phyloP scores from a whole-genome alignment of 306 rosid genomes.

The Parietaria judaica region DNA sequence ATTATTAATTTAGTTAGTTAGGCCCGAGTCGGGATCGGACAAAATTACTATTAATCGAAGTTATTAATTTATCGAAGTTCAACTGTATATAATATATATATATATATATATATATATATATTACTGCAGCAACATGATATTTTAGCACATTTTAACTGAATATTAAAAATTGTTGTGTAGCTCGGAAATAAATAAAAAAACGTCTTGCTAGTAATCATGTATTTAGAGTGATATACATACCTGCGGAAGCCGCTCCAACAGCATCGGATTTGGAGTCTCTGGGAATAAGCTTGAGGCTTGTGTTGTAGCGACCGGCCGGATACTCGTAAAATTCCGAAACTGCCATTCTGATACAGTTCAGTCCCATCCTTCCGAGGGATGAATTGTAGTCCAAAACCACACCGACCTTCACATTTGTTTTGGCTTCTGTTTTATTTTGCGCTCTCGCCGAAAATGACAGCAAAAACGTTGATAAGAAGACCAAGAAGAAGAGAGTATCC shows the following conservation, averaged over 20 bases:
- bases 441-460: not conserved
- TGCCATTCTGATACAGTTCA: constrained; percentile 28
- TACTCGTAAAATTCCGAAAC: constrained; percentile 22
- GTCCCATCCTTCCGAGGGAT: constrained; percentile 23
- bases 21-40: no score
- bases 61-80: no score
- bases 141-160: no score
- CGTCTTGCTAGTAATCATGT: not conserved
- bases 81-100: no score
- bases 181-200: no score
- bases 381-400: constrained; percentile 21
- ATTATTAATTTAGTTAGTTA: no score
- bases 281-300: constrained; percentile 18
- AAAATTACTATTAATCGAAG: no score
- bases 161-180: no score
- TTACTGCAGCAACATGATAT: no score
- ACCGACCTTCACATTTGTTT: not conserved
- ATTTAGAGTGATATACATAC: not conserved
- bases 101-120: no score
- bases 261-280: constrained; percentile 10
- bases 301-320: not conserved
- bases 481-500: not conserved
- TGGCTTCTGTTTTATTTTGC: not conserved
- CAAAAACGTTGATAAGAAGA: not conserved
- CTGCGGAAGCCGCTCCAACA: constrained; percentile 14